Evolutionary conservation across 176 grass and related monocot genomes (phyloP).

Genomic region (Zea mays): DNA sequence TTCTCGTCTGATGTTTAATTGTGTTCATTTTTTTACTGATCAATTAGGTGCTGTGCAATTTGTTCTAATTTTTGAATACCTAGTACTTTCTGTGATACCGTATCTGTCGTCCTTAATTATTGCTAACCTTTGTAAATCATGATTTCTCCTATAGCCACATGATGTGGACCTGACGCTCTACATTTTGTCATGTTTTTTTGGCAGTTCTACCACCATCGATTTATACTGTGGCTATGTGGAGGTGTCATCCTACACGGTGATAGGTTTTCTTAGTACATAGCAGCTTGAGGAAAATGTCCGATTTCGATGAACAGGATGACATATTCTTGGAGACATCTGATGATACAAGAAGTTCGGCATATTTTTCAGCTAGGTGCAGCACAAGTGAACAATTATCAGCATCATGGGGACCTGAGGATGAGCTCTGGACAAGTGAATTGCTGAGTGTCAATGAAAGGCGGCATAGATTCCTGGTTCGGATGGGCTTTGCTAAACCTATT

Average conservation of each 20-base stretch:
- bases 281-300: constrained; percentile 43
- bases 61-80: neutral
- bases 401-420: constrained; percentile 32
- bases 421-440: constrained; percentile 46
- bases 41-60: neutral
- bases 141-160: neutral
- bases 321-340: constrained; percentile 60
- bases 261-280: neutral
- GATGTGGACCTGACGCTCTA: neutral
- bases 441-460: constrained; percentile 61
- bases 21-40: neutral
- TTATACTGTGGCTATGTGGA: neutral
- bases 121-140: neutral
- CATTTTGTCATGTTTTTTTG: neutral
- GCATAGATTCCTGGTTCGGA: constrained; percentile 50
- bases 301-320: constrained; percentile 42
- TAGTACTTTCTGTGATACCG: neutral
- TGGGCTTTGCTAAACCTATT: constrained; percentile 50
- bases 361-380: constrained; percentile 34
- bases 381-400: constrained; percentile 26
- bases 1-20: neutral
- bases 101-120: neutral
- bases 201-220: neutral
- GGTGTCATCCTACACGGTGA: neutral
- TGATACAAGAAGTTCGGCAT: constrained; percentile 26